Percentiles rank a stretch among this genome's conserved stretches.
Evolutionary conservation across 768 basidiomycete species (phyloP).

Genomic region (Cystobasidium ongulense): DNA sequence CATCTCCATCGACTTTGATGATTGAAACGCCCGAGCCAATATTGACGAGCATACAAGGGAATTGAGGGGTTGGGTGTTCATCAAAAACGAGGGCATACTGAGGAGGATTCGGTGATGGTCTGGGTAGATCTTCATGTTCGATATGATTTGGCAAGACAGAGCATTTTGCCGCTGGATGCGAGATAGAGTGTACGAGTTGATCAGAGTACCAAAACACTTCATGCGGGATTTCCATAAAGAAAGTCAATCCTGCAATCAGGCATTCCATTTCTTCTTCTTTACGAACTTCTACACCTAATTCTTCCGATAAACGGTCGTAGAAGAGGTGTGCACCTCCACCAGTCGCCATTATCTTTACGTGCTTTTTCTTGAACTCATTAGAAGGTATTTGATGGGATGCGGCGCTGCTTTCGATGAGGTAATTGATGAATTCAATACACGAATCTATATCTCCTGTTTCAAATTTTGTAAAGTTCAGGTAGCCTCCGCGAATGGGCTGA

Average conservation of each 20-base stretch:
- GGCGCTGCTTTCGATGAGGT: slow-evolving; percentile 78
- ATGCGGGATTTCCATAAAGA: slow-evolving; percentile 88
- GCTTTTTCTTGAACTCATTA: slow-evolving; percentile 78
- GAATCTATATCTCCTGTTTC: slow-evolving; percentile 79
- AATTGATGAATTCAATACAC: slow-evolving; percentile 76
- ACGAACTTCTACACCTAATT: slow-evolving; percentile 72
- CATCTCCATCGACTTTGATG: slow-evolving; percentile 93
- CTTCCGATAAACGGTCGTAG: slow-evolving; percentile 66
- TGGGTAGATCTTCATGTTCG: slow-evolving; percentile 53
- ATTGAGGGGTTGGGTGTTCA: slow-evolving; percentile 68
- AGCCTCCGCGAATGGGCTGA: slow-evolving; percentile 56
- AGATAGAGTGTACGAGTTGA: slow-evolving; percentile 70
- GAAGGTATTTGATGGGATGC: slow-evolving; percentile 67
- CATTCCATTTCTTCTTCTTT: slow-evolving; percentile 99
- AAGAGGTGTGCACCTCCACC: slow-evolving; percentile 96
- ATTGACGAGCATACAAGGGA: slow-evolving; percentile 93
- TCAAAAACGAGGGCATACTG: slow-evolving; percentile 82
- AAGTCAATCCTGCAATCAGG: slow-evolving; percentile 88
- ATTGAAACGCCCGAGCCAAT: slow-evolving; percentile 97
- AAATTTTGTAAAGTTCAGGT: slow-evolving; percentile 94
- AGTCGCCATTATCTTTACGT: slow-evolving; percentile 95
- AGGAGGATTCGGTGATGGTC: slow-evolving; percentile 85
- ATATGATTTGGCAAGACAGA: not conserved
- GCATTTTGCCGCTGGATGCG: slow-evolving; percentile 41
- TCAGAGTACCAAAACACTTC: slow-evolving; percentile 99